phyloP scores from a whole-genome alignment of 306 rosid genomes.

The Vigna trinervia region DNA sequence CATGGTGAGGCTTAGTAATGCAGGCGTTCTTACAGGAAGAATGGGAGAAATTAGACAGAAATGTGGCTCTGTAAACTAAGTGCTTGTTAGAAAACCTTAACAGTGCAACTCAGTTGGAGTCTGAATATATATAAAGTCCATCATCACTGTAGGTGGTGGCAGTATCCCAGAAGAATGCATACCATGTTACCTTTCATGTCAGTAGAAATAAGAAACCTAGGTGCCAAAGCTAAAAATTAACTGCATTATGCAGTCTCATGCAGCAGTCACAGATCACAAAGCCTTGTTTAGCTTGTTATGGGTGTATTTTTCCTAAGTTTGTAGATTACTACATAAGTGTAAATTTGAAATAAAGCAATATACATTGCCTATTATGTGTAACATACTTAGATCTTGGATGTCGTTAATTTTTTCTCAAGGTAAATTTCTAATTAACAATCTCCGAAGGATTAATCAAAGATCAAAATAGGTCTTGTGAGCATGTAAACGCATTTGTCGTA shows the following conservation, averaged over 20 bases:
- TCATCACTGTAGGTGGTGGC: slow-evolving; percentile 10
- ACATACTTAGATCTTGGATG: background rate
- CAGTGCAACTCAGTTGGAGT: background rate
- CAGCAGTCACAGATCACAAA: background rate
- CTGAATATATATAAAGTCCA: background rate
- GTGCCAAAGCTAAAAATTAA: slow-evolving; percentile 12
- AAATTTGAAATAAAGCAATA: background rate
- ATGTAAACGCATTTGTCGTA: background rate
- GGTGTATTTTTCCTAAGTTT: background rate
- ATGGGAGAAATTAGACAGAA: slow-evolving; percentile 62
- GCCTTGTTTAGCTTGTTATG: background rate
- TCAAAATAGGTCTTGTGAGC: too few relatives aligned
- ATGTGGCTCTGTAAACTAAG: slow-evolving; percentile 65
- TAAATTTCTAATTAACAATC: background rate
- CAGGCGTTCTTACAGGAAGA: slow-evolving; percentile 62
- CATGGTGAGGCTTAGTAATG: slow-evolving; percentile 64
- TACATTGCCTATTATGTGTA: background rate
- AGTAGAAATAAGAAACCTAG: slow-evolving; percentile 17
- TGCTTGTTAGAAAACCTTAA: slow-evolving; percentile 3
- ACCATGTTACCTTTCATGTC: background rate
- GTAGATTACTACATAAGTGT: background rate
- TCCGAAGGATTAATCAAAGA: background rate
- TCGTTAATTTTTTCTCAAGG: background rate
- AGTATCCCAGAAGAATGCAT: background rate
- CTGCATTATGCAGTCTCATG: background rate